Percentiles rank a stretch among this genome's conserved stretches.
These are phyloP conservation scores for Lichtheimia hyalospora DNA, from an alignment of 371 early-diverging fungal genomes.

Conservation along the genomic window DNA sequence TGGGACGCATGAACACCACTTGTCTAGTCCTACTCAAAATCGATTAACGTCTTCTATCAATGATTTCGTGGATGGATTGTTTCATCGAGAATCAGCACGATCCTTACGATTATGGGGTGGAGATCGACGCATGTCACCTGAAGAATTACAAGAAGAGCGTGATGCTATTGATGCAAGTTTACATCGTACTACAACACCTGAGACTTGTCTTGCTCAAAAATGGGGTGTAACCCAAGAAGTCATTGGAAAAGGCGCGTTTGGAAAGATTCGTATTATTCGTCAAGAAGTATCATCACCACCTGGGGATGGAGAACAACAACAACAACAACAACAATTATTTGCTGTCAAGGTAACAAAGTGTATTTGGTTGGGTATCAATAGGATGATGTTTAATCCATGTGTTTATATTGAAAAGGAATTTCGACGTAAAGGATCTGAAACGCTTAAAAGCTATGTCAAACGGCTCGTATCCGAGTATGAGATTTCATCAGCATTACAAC, in stretches of 20 bases:
- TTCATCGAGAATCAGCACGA: too few species aligned
- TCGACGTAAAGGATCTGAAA: constrained; percentile 53
- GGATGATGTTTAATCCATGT: background rate
- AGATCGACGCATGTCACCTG: constrained; percentile 21
- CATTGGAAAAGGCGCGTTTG: constrained; percentile 52
- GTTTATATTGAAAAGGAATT: constrained; percentile 54
- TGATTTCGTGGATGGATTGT: constrained; percentile 30
- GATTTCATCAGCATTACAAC: constrained; percentile 83
- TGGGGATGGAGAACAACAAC: background rate
- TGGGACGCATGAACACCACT: constrained; percentile 38
- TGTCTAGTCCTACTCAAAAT: constrained; percentile 28
- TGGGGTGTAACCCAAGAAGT: constrained; percentile 50
- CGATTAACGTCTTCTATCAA: constrained; percentile 33
- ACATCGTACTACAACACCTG: constrained; percentile 12
- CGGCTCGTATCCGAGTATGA: constrained; percentile 89
- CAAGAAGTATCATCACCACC: constrained; percentile 5
- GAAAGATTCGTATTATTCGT: constrained; percentile 45
- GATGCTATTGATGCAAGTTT: constrained; percentile 22
- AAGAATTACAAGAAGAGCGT: constrained; percentile 31
- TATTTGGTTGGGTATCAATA: too few species aligned
- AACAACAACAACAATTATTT: constrained; percentile 41
- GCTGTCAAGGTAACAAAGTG: constrained; percentile 47
- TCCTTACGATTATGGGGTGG: constrained; percentile 22
- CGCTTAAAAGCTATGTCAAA: constrained; percentile 77
- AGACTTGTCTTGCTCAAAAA: constrained; percentile 34